A percentile compares a stretch with the other conserved stretches of the same genome.
Conservation (phyloP, 2,329 filamentous ascomycete genomes). For the Hypoxylon sp. region DNA sequence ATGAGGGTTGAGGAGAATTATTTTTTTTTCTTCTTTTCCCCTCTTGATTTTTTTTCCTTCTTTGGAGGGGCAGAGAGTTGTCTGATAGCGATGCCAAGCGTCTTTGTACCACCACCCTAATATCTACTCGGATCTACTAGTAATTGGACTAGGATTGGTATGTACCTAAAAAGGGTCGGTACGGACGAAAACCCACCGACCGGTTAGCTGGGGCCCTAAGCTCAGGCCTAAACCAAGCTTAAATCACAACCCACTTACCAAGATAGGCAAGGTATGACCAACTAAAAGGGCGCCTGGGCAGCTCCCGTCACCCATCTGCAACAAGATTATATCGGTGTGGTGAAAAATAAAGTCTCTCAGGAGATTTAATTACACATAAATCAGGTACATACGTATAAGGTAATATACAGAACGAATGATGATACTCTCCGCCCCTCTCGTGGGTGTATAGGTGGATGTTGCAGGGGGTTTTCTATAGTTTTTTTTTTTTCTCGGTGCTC, state of each 20-base stretch:
- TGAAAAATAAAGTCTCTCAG: constrained; percentile 19
- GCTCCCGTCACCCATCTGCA: constrained; percentile 22
- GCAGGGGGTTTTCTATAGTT: constrained; percentile 39
- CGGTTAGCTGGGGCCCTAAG: constrained; percentile 42
- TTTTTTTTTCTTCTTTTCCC: constrained; percentile 42
- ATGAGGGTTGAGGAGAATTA: constrained; percentile 43
- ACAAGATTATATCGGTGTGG: constrained; percentile 27
- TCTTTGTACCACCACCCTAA: constrained; percentile 21
- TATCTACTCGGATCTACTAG: constrained; percentile 17
- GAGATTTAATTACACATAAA: constrained; percentile 34
- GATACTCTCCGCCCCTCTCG: constrained; percentile 44
- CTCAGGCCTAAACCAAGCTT: constrained; percentile 40
- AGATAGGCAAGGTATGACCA: constrained; percentile 37
- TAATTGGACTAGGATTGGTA: not conserved
- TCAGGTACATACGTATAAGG: constrained; percentile 33
- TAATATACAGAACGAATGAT: constrained; percentile 43
- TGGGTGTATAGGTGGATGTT: constrained; percentile 48
- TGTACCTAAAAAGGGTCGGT: constrained; percentile 28
- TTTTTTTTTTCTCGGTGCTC: constrained; percentile 41
- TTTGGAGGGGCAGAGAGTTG: constrained; percentile 41
- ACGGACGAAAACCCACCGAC: constrained; percentile 35
- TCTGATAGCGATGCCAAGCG: constrained; percentile 15
- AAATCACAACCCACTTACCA: constrained; percentile 45
- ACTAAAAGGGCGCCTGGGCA: constrained; percentile 6
- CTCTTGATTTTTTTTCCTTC: constrained; percentile 29